A percentile compares a stretch with the other conserved stretches of the same genome.
These are phyloP conservation scores for Dryadomyces quercivorus DNA, from an alignment of 2,329 filamentous ascomycete species.

Conservation along the genomic window DNA sequence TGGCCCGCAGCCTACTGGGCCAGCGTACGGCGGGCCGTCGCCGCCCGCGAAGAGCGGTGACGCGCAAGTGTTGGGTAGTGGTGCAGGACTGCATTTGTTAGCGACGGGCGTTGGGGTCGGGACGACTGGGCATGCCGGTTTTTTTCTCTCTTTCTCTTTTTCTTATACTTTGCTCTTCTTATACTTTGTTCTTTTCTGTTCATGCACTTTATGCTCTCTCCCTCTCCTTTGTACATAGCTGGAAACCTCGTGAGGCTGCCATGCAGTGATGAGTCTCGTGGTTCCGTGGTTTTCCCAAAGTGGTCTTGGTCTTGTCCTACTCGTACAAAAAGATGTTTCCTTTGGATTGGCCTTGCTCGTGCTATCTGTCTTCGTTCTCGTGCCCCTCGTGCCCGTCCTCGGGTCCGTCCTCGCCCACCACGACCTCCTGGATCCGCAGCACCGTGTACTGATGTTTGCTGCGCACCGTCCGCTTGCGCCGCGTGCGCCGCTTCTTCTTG, in stretches of 20 bases:
- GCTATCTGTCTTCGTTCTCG: background rate
- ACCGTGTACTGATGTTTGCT: constrained; percentile 91
- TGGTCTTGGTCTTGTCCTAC: too few relatives aligned
- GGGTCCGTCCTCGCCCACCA: background rate
- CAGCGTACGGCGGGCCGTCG: constrained; percentile 41
- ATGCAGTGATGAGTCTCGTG: background rate
- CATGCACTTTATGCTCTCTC: background rate
- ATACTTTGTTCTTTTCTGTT: background rate
- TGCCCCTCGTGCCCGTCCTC: background rate
- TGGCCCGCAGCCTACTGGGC: constrained; percentile 53
- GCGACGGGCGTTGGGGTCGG: too few relatives aligned
- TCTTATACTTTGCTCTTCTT: too few relatives aligned
- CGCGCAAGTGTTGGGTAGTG: too few relatives aligned
- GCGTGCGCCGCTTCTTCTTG: constrained; percentile 70
- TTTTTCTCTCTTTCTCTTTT: background rate
- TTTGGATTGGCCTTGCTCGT: constrained; percentile 5
- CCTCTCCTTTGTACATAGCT: background rate
- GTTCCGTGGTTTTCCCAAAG: too few relatives aligned
- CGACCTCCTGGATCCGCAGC: constrained; percentile 60
- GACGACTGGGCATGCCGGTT: background rate
- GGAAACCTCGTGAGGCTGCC: background rate
- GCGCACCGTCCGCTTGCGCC: constrained; percentile 60
- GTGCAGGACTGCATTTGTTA: background rate
- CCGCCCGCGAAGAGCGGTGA: constrained; percentile 16
- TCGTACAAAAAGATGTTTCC: too few relatives aligned